Evolutionary conservation across 441 rosid species (phyloP).

Genomic region (Gossypium davidsonii): DNA sequence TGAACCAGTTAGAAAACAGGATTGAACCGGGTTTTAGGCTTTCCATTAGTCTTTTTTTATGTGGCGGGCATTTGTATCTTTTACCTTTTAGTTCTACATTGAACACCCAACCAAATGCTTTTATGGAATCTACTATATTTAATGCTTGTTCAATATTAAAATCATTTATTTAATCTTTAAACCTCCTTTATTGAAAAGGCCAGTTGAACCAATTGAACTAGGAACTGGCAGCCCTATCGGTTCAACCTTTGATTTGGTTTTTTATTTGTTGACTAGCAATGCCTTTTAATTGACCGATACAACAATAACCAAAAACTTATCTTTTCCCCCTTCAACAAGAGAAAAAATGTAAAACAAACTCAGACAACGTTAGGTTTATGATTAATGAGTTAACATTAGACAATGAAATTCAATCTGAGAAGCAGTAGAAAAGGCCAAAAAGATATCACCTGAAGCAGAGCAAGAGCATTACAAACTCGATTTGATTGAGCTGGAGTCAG

Average conservation of each 20-base stretch:
- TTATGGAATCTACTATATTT: background rate
- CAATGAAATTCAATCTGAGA: constrained; percentile 9
- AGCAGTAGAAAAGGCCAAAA: background rate
- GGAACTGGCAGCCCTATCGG: background rate
- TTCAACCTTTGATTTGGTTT: background rate
- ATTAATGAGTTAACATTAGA: background rate
- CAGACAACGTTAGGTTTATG: background rate
- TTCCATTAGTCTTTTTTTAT: background rate
- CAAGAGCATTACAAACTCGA: constrained; percentile 97
- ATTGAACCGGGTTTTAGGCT: background rate
- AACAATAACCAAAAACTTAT: background rate
- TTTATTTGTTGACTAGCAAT: background rate
- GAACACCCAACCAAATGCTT: background rate
- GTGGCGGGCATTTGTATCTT: background rate
- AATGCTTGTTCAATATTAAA: background rate
- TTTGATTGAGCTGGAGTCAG: constrained; percentile 90
- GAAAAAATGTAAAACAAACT: constrained; percentile 6
- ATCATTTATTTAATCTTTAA: background rate
- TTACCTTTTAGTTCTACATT: background rate
- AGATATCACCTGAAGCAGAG: constrained; percentile 83
- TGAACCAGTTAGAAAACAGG: background rate
- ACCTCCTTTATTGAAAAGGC: background rate
- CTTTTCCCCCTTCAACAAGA: background rate
- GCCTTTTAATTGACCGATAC: constrained; percentile 11
- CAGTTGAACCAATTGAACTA: background rate